Percentiles rank a stretch among this genome's conserved stretches.
Evolutionary conservation across 257 asterid species (phyloP).

Genomic region (Plantago elongata): DNA sequence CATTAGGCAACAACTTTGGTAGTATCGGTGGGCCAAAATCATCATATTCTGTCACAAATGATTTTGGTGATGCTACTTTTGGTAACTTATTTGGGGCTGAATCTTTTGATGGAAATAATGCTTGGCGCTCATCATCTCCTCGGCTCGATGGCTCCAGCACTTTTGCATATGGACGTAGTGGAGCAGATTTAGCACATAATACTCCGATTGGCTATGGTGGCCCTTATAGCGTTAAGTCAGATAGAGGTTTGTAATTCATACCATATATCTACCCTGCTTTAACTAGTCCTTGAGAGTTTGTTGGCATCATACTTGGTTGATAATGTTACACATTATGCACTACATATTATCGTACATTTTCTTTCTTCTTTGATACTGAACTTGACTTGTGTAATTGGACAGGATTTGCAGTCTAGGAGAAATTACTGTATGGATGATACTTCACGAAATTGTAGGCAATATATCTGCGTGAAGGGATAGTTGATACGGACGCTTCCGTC

Average conservation of each 20-base stretch:
- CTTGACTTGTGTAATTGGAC: conserved; percentile 15
- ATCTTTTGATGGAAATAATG: conserved; percentile 37
- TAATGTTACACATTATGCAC: too few species aligned
- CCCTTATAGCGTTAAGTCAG: conserved; percentile 50
- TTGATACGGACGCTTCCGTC: conserved; percentile 17
- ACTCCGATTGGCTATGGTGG: conserved; percentile 51
- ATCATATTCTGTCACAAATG: conserved; percentile 14
- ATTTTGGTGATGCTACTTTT: conserved; percentile 34
- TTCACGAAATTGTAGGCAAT: conserved; percentile 27
- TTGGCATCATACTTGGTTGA: too few species aligned
- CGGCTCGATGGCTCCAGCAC: conserved; percentile 41
- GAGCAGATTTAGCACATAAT: conserved; percentile 38
- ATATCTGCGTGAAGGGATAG: conserved; percentile 30
- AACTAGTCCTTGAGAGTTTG: background rate
- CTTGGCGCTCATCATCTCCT: conserved; percentile 51
- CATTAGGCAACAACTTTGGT: conserved; percentile 29
- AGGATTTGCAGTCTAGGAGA: conserved; percentile 71
- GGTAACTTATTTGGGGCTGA: conserved; percentile 40
- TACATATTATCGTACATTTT: background rate
- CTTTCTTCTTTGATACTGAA: background rate
- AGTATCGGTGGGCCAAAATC: conserved; percentile 29
- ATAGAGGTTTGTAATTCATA: conserved; percentile 47
- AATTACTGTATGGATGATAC: conserved; percentile 25
- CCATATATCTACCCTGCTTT: background rate
- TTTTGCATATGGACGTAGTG: conserved; percentile 45